These are phyloP conservation scores for Glycyrrhiza uralensis DNA, from an alignment of 306 rosid species.

Conservation along the genomic window DNA sequence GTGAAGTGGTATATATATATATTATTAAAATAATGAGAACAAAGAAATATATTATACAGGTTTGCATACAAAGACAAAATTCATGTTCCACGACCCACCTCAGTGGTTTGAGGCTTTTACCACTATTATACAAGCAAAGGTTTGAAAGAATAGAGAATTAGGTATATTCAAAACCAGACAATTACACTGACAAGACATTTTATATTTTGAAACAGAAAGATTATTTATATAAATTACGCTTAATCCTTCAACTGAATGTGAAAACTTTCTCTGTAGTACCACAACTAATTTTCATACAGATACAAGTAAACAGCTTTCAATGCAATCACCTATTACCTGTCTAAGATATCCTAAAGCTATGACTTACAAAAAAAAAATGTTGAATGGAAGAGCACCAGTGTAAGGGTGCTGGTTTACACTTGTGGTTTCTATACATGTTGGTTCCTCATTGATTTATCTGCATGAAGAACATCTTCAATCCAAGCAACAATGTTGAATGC, in stretches of 20 bases:
- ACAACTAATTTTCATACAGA: conserved; percentile 9
- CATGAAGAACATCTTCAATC: conserved; percentile 64
- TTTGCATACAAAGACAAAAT: too few species aligned
- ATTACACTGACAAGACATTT: neutral
- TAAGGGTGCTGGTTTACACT: neutral
- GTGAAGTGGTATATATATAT: too few species aligned
- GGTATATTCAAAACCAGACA: neutral
- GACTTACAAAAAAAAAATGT: neutral
- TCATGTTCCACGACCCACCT: too few species aligned
- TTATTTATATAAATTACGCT: neutral
- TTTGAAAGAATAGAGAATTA: neutral
- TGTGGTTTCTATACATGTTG: conserved; percentile 25
- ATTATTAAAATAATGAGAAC: too few species aligned
- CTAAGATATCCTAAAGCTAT: conserved; percentile 20
- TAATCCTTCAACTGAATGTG: neutral
- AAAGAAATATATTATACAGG: too few species aligned
- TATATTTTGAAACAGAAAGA: neutral
- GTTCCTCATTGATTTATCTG: conserved; percentile 50
- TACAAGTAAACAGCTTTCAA: neutral
- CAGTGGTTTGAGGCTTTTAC: too few species aligned
- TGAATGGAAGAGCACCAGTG: conserved; percentile 6
- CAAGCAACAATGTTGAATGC: conserved; percentile 80
- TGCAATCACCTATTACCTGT: conserved; percentile 22
- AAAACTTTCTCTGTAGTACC: conserved; percentile 2
- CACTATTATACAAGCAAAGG: too few species aligned